A percentile compares a stretch with the other conserved stretches of the same genome.
phyloP scores from a whole-genome alignment of 2,329 filamentous ascomycete genomes.

The Fusarium dimerum region DNA sequence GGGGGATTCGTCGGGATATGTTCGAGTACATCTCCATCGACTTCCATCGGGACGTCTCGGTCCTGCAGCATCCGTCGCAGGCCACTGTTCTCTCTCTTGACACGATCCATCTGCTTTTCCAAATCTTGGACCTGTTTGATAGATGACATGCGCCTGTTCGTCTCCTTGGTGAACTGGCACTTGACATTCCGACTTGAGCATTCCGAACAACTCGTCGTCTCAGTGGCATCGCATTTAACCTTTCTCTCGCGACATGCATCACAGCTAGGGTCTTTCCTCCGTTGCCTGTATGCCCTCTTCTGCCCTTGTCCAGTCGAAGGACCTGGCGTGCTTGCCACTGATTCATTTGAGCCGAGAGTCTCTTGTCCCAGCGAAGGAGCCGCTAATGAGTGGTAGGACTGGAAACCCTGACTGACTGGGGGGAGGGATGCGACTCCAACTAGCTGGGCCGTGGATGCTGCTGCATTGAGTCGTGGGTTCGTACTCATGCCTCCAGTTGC shows the following conservation, averaged over 20 bases:
- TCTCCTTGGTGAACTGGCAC: conserved; percentile 99
- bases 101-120: conserved; percentile 82
- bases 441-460: conserved; percentile 49
- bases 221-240: conserved; percentile 92
- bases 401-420: conserved; percentile 50
- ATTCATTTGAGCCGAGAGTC: conserved; percentile 60
- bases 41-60: conserved; percentile 50
- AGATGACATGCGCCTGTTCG: conserved; percentile 96
- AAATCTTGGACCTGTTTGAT: conserved; percentile 99
- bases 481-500: conserved; percentile 53
- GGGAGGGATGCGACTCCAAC: conserved; percentile 55
- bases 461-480: conserved; percentile 50
- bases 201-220: conserved; percentile 94
- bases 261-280: conserved; percentile 95
- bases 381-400: conserved; percentile 54
- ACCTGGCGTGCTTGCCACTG: conserved; percentile 56
- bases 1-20: conserved; percentile 60
- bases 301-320: conserved; percentile 59
- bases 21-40: conserved; percentile 49
- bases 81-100: conserved; percentile 77
- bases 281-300: conserved; percentile 91
- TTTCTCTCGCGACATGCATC: conserved; percentile 91
- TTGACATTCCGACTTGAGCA: conserved; percentile 96
- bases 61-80: conserved; percentile 66
- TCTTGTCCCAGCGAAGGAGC: conserved; percentile 57